phyloP scores from a whole-genome alignment of 257 asterid species.

The Rhazya stricta region DNA sequence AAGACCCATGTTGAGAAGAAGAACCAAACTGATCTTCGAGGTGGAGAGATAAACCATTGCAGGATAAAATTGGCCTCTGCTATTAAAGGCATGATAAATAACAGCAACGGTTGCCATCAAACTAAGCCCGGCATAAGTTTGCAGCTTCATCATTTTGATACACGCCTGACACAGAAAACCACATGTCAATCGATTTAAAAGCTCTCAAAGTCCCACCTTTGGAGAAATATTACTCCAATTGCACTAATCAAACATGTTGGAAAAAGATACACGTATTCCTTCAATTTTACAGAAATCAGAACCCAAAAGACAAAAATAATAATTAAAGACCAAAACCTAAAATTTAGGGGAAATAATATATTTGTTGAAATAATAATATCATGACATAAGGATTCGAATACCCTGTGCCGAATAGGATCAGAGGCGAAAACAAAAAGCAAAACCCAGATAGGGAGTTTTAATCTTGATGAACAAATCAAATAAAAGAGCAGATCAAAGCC shows the following conservation, averaged over 20 bases:
- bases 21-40: constrained; percentile 83
- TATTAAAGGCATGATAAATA: constrained; percentile 69
- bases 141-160: constrained; percentile 69
- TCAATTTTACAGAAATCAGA: background rate
- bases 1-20: constrained; percentile 83
- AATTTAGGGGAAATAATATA: background rate
- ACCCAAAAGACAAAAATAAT: background rate
- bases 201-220: background rate
- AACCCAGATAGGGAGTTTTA: background rate
- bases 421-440: background rate
- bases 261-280: background rate
- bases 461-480: background rate
- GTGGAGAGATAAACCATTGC: constrained; percentile 88
- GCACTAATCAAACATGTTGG: constrained; percentile 1
- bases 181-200: constrained; percentile 10
- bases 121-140: constrained; percentile 78
- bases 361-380: background rate
- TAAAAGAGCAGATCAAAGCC: background rate
- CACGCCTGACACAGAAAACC: constrained; percentile 34
- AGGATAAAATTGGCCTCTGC: constrained; percentile 92
- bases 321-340: background rate
- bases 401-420: background rate
- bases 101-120: constrained; percentile 63
- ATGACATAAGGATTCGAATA: background rate
- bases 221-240: background rate